Evolutionary conservation across 805 yeast species (phyloP), one percentile per base, ranked within the genome.

Genomic region (Lipomyces sp.): DNA sequence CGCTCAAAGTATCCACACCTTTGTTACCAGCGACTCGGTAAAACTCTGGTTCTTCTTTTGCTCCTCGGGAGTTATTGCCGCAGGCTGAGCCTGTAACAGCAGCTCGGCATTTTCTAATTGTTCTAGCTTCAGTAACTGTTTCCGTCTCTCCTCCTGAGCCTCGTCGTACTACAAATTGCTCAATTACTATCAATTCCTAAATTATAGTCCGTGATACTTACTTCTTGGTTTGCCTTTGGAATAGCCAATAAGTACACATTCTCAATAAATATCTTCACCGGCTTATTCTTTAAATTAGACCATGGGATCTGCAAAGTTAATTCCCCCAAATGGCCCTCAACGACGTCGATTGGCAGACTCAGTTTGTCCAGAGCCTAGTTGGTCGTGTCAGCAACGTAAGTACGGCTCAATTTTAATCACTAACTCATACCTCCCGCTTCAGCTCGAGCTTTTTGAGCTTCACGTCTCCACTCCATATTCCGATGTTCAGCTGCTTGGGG

Each of bases 391-490:
- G 64, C 15, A 29, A 24, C 39, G n/a, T 8, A 42, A 15, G 8
- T 42, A 42, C 29, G 24, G 24, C 24, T 4, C 48, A 6, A 42
- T 42, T 42, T 24, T 15, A 42, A 6, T 24, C 48, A 24, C 24
- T 24, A 15, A 2, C 13, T 29, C 79, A 57, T 66, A 78, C 81
- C 75, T 93, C 98, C 68, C 90, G 89, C 78, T 90, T 92, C 66
- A 95, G 81, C 64, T 88, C 84, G 68, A 96, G 83, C 75, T 93
- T 87, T 69, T 83, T 84, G 63, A 95, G 81, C 75, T 90, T 90
- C 37, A 93, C 98, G 80, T 95, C 98, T 48, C 99, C 99, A 73
- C 92, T 86, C 97, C 98, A 93, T 42, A 95, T 92, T 4, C 98
- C 99, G 63, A 95, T 93, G 73, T 95, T 93, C 74, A 95, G 80